A percentile compares a stretch with the other conserved stretches of the same genome.
phyloP scores from a whole-genome alignment of 495 filamentous ascomycete species.

The Trichoderma virens region DNA sequence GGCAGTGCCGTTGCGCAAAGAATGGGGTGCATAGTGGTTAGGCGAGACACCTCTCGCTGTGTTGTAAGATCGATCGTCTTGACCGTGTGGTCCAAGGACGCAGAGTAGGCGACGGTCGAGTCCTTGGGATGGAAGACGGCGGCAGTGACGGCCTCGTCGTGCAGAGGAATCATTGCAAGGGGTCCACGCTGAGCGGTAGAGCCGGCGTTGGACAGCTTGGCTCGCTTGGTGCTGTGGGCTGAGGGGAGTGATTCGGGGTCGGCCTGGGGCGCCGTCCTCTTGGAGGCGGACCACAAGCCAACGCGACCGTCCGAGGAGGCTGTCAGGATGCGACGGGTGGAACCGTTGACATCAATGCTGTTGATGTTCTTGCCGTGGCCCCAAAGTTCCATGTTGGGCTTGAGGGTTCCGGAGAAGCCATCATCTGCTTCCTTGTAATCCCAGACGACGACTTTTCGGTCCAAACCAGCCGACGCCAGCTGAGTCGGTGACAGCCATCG shows the following conservation, averaged over 20 bases:
- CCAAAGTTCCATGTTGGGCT: slow-evolving; percentile 75
- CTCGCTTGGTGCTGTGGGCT: slow-evolving; percentile 59
- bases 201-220: slow-evolving; percentile 61
- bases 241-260: slow-evolving; percentile 58
- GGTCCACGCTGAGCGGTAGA: slow-evolving; percentile 68
- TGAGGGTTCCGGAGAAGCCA: slow-evolving; percentile 52
- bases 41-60: slow-evolving; percentile 59
- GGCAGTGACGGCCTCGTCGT: slow-evolving; percentile 63
- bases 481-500: slow-evolving; percentile 70
- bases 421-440: slow-evolving; percentile 64
- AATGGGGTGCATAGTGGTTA: slow-evolving; percentile 73
- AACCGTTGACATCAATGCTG: slow-evolving; percentile 65
- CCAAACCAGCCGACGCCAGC: slow-evolving; percentile 72
- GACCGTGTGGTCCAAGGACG: slow-evolving; percentile 80
- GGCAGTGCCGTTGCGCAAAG: slow-evolving; percentile 65
- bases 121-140: slow-evolving; percentile 79
- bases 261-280: slow-evolving; percentile 62
- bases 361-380: slow-evolving; percentile 73
- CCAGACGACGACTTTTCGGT: slow-evolving; percentile 80
- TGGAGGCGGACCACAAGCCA: slow-evolving; percentile 76
- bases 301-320: slow-evolving; percentile 72
- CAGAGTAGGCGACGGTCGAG: slow-evolving; percentile 80
- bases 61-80: slow-evolving; percentile 89
- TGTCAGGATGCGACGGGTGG: slow-evolving; percentile 70
- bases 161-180: slow-evolving; percentile 61